Percentiles rank a stretch among this genome's conserved stretches.
Conservation (phyloP, 768 basidiomycete genomes). For the Strobilomyces dryophilus region DNA sequence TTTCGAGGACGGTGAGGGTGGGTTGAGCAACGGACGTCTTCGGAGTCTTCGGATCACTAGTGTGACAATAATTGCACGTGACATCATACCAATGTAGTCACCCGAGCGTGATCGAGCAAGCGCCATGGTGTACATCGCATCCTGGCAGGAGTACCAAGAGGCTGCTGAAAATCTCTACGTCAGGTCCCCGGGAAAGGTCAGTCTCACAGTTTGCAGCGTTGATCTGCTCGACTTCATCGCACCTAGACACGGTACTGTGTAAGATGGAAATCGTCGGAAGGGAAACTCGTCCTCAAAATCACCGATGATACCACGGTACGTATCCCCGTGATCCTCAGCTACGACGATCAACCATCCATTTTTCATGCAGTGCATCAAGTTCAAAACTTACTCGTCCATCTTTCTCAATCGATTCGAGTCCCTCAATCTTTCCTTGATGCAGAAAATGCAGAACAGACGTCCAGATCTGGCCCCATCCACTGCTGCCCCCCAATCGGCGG, state of each 20-base stretch:
- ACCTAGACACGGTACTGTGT: slow-evolving; percentile 82
- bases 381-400: slow-evolving; percentile 91
- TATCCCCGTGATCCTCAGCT: slow-evolving; percentile 9
- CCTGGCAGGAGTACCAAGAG: slow-evolving; percentile 88
- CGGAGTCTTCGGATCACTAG: neutral
- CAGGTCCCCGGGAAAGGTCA: slow-evolving; percentile 72
- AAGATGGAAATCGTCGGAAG: slow-evolving; percentile 85
- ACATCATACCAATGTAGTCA: slow-evolving; percentile 8
- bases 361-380: slow-evolving; percentile 78
- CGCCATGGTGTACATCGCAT: slow-evolving; percentile 78
- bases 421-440: slow-evolving; percentile 80
- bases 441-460: slow-evolving; percentile 75
- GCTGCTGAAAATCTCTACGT: slow-evolving; percentile 84
- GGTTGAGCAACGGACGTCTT: neutral
- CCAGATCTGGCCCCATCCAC: slow-evolving; percentile 30
- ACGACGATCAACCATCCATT: neutral
- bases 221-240: neutral
- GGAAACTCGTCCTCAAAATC: slow-evolving; percentile 88
- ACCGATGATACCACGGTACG: slow-evolving; percentile 87
- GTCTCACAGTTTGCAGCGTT: slow-evolving; percentile 16
- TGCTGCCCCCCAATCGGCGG: slow-evolving; percentile 15
- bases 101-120: neutral
- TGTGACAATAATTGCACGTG: slow-evolving; percentile 12
- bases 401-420: slow-evolving; percentile 96
- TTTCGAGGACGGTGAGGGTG: neutral